Evolutionary conservation across 208 protist genomes (phyloP).

Genomic region (Trypanosoma melophagium): DNA sequence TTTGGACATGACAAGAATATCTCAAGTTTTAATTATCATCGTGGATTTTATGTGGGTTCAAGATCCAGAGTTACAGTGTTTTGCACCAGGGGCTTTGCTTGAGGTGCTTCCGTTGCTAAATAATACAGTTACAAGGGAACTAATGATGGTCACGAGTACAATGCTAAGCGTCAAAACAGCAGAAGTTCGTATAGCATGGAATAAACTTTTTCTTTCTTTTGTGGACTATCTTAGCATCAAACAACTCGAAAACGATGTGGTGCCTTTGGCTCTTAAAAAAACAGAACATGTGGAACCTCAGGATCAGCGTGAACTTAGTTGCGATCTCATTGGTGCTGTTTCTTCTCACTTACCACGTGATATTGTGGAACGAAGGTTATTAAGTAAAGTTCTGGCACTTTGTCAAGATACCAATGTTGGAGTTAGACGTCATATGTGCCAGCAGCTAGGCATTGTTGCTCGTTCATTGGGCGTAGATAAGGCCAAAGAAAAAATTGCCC

Average conservation of each 20-base stretch:
- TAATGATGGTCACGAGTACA: constrained; percentile 80
- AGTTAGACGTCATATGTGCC: constrained; percentile 82
- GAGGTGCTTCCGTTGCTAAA: constrained; percentile 62
- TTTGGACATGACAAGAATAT: constrained; percentile 49
- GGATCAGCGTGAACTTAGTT: constrained; percentile 89
- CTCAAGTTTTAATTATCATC: constrained; percentile 71
- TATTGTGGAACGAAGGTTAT: constrained; percentile 62
- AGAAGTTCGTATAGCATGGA: constrained; percentile 78
- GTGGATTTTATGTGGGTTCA: constrained; percentile 88
- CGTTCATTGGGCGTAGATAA: constrained; percentile 72
- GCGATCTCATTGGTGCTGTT: constrained; percentile 71
- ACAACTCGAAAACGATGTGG: constrained; percentile 64
- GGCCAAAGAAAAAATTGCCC: constrained; percentile 72
- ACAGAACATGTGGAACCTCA: constrained; percentile 83
- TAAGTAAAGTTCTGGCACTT: constrained; percentile 76
- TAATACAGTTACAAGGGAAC: constrained; percentile 45
- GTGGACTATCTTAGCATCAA: constrained; percentile 53
- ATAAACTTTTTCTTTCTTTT: constrained; percentile 66
- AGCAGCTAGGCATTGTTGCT: constrained; percentile 80
- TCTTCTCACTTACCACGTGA: constrained; percentile 54
- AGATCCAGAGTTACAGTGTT: constrained; percentile 86
- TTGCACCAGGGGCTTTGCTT: constrained; percentile 60
- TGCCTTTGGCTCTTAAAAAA: constrained; percentile 77
- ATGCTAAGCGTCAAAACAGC: constrained; percentile 88
- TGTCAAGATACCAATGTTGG: constrained; percentile 91